Percentiles rank a stretch among this genome's conserved stretches.
Conservation (phyloP, 805 yeast species). For the Sungouiozyma intestinalis region DNA sequence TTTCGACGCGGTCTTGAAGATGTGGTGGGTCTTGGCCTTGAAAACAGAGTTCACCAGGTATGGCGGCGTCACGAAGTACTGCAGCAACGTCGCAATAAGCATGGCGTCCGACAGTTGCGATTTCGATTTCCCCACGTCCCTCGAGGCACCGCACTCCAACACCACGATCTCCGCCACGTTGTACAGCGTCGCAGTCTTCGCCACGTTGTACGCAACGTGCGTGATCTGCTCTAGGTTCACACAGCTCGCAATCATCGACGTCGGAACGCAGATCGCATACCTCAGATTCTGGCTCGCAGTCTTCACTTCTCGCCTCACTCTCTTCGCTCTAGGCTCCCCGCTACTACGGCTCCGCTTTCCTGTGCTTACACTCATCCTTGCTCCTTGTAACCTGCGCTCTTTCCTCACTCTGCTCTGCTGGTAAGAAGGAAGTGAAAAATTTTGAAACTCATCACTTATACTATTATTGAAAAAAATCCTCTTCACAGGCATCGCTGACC, state of each 20-base stretch:
- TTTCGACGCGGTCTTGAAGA: conserved; percentile 53
- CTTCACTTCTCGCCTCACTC: not conserved
- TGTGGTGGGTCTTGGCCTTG: conserved; percentile 33
- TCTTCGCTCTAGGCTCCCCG: not conserved
- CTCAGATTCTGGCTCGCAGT: not conserved
- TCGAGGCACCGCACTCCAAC: conserved; percentile 39
- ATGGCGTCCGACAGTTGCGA: conserved; percentile 30
- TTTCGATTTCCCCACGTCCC: conserved; percentile 6
- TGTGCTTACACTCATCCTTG: not conserved
- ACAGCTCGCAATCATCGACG: conserved; percentile 53
- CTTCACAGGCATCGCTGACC: conserved; percentile 25
- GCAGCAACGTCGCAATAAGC: conserved; percentile 58
- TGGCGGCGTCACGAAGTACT: conserved; percentile 77
- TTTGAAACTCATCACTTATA: conserved; percentile 1
- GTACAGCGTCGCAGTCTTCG: conserved; percentile 60
- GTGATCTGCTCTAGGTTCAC: conserved; percentile 65
- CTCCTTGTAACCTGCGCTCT: too few relatives aligned
- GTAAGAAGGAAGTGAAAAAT: not conserved
- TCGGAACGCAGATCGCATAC: conserved; percentile 63
- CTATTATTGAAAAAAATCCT: conserved; percentile 10
- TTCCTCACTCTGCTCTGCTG: too few relatives aligned
- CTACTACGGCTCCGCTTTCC: not conserved
- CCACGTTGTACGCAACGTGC: conserved; percentile 62
- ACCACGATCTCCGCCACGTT: conserved; percentile 68
- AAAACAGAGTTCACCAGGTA: conserved; percentile 61